A percentile compares a stretch with the other conserved stretches of the same genome.
These are phyloP conservation scores for Lanmaoa rubissima DNA, from an alignment of 768 basidiomycete genomes.

Conservation along the genomic window DNA sequence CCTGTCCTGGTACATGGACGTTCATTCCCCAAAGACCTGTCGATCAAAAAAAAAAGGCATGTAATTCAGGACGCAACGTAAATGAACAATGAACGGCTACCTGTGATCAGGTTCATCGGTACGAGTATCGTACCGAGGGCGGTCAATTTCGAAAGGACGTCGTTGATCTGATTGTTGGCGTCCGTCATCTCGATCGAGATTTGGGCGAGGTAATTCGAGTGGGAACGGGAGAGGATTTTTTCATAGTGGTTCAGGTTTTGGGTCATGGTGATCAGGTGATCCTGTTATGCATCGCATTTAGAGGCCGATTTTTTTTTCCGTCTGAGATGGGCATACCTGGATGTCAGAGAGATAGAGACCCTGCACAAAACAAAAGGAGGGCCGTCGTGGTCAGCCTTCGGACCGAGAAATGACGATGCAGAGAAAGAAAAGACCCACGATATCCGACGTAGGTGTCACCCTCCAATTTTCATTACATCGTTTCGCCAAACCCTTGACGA, in stretches of 20 bases:
- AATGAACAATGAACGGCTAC: conserved; percentile 31
- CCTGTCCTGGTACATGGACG: conserved; percentile 94
- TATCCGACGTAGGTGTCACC: conserved; percentile 96
- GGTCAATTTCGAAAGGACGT: conserved; percentile 94
- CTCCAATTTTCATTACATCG: conserved; percentile 99
- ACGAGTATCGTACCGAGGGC: conserved; percentile 97
- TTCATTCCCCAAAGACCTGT: conserved; percentile 97
- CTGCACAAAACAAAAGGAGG: conserved; percentile 35
- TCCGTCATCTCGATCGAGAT: conserved; percentile 99
- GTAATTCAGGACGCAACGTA: not conserved
- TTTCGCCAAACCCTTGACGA: conserved; percentile 98
- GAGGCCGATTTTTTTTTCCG: not conserved
- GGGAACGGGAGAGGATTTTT: conserved; percentile 97
- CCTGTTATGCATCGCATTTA: conserved; percentile 39
- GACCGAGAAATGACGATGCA: not conserved
- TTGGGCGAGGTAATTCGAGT: conserved; percentile 98
- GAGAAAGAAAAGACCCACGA: conserved; percentile 48
- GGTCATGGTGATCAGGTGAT: conserved; percentile 99
- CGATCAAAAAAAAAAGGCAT: not conserved
- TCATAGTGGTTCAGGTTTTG: conserved; percentile 99
- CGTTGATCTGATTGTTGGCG: conserved; percentile 99
- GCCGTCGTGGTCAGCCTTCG: not conserved
- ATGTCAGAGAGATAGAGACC: conserved; percentile 96
- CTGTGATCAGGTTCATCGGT: conserved; percentile 96
- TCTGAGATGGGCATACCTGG: conserved; percentile 47